Percentiles rank a stretch among this genome's conserved stretches.
These are phyloP conservation scores for Pyricularia sp. DNA, from an alignment of 2,329 filamentous ascomycete genomes.

Conservation along the genomic window DNA sequence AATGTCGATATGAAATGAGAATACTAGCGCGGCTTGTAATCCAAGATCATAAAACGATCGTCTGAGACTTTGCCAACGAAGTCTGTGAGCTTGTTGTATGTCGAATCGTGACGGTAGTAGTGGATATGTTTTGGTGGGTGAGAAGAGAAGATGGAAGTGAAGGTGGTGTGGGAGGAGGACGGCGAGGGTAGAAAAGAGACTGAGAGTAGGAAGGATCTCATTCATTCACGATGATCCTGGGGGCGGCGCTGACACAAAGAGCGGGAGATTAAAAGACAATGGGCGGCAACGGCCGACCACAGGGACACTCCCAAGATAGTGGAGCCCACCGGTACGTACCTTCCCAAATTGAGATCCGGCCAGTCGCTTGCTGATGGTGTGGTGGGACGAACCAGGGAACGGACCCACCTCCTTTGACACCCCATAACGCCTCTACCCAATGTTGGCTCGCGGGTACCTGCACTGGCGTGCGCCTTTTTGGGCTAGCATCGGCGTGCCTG, in stretches of 20 bases:
- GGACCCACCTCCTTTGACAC: background rate
- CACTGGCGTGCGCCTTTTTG: constrained; percentile 1
- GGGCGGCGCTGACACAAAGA: background rate
- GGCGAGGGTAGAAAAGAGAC: background rate
- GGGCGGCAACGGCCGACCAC: background rate
- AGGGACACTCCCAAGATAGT: background rate
- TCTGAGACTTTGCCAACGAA: constrained; percentile 48
- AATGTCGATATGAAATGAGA: constrained; percentile 4
- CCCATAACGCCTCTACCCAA: background rate
- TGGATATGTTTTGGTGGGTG: constrained; percentile 9
- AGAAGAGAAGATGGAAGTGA: background rate
- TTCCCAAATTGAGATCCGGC: background rate
- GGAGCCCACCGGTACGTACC: background rate
- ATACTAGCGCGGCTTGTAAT: constrained; percentile 20
- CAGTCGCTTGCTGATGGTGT: background rate
- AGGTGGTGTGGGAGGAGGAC: constrained; percentile 1
- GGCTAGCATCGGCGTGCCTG: background rate
- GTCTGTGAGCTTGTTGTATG: constrained; percentile 21
- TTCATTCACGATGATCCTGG: background rate
- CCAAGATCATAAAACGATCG: constrained; percentile 16
- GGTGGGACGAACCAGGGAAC: background rate
- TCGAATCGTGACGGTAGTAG: constrained; percentile 7
- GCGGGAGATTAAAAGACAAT: constrained; percentile 1
- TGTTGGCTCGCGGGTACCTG: background rate
- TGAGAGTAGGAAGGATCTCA: background rate